Evolutionary conservation across 345 rosid genomes (phyloP), one percentile per base, ranked within the genome.

Genomic region (Corymbia maculata): DNA sequence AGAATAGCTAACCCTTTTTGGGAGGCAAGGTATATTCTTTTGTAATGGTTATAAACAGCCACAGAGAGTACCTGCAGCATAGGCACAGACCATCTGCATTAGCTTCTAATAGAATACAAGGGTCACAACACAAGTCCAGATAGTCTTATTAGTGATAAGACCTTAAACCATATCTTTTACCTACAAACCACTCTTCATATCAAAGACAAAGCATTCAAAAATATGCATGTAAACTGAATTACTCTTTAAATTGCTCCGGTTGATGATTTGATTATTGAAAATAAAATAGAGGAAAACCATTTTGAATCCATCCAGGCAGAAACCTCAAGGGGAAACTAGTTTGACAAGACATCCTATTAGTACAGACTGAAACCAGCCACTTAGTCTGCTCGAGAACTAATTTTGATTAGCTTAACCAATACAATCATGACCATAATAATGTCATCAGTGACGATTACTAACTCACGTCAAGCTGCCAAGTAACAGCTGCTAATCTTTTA

Each of bases 1-100:
- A 44, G n/a, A 86, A 90, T 87, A 89, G 93, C 99, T 89, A 92
- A 97, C 99, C 96, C 96, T 91, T 95, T 94, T 86, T 61, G 90
- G 86, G 96, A 92, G 80, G 97, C 91, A 89, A 94, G 91, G 90
- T 93, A 93, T 89, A 97, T 94, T 94, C 99, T 95, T 95, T 96
- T 97, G 88, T 97, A 97, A 89, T 97, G 99, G 87, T 97, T 97
- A 89, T 97, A 95, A 86, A 97, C 99, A 89, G 99, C 99, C 52
- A 97, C 99, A 47, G 99, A 92, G 87, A 97, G 96, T 86, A 97
- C 98, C 99, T 96, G 94, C 51, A 90, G 49, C 49, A 53, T 51
- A 68, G 79, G 80, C 53, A 87, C 9, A 66, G 52, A 28, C 47
- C 79, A 64, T 30, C 80, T 47, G 75, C 10, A 7, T 47, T 86